Conservation (phyloP, 306 rosid species). For the Prunus padus region DNA sequence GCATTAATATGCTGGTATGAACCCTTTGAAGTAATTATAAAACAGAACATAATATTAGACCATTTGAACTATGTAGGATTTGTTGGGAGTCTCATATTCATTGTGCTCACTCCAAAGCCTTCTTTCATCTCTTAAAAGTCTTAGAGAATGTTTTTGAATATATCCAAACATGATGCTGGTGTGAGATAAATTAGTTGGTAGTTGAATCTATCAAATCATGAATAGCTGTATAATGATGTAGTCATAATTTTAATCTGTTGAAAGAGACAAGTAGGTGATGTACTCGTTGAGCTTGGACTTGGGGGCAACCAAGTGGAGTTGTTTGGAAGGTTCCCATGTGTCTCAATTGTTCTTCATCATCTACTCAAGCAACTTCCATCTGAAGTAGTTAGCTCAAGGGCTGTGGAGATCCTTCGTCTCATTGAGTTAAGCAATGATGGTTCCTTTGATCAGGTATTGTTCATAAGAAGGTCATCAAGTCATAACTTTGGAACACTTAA, state of each 20-base stretch:
- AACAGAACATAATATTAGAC: neutral
- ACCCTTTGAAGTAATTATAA: neutral
- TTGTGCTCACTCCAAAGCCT: neutral
- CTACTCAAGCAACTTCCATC: slow-evolving; percentile 80
- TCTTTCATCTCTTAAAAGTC: slow-evolving; percentile 15
- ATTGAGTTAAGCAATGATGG: slow-evolving; percentile 68
- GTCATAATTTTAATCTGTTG: slow-evolving; percentile 12
- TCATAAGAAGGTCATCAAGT: slow-evolving; percentile 11
- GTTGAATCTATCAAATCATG: neutral
- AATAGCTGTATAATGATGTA: slow-evolving; percentile 2
- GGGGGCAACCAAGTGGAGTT: slow-evolving; percentile 50
- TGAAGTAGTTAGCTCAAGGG: slow-evolving; percentile 56
- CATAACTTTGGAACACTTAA: neutral
- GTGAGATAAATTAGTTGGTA: neutral
- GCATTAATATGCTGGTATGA: slow-evolving; percentile 9
- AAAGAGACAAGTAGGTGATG: slow-evolving; percentile 51
- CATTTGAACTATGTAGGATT: slow-evolving; percentile 1
- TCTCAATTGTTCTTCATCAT: slow-evolving; percentile 80
- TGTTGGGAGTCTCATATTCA: neutral
- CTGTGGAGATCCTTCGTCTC: slow-evolving; percentile 63
- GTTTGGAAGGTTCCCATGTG: slow-evolving; percentile 50
- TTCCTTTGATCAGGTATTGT: slow-evolving; percentile 74
- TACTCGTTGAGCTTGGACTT: slow-evolving; percentile 72
- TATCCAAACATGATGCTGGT: neutral
- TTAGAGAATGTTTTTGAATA: slow-evolving; percentile 18